These are phyloP conservation scores for Populus simonii DNA, from an alignment of 345 rosid genomes.

Conservation along the genomic window DNA sequence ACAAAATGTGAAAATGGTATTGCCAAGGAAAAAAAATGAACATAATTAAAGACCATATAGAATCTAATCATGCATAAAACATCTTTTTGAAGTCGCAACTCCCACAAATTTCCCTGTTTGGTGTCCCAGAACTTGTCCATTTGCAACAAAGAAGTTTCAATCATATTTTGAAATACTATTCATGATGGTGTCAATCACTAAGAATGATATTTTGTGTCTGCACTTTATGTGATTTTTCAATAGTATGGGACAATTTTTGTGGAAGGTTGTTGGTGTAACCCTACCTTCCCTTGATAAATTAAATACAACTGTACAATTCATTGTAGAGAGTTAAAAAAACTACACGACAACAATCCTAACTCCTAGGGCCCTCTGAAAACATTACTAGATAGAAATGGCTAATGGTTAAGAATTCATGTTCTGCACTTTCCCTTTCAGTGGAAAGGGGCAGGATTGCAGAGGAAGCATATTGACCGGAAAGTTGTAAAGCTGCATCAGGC, in stretches of 20 bases:
- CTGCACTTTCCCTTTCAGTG: not conserved
- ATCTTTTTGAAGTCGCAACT: not conserved
- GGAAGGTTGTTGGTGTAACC: not conserved
- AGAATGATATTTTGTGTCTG: not conserved
- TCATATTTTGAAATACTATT: not conserved
- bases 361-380: not conserved
- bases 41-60: not conserved
- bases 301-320: not conserved
- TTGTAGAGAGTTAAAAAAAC: not conserved
- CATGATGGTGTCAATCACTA: not conserved
- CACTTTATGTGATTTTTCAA: not conserved
- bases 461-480: not conserved
- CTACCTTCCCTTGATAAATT: not conserved
- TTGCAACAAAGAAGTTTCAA: not conserved
- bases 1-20: not conserved
- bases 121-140: not conserved
- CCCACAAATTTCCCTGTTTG: not conserved
- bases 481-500: not conserved
- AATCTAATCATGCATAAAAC: not conserved
- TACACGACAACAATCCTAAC: not conserved
- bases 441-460: not conserved
- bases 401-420: not conserved
- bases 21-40: not conserved
- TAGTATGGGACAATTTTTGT: not conserved
- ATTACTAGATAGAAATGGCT: constrained; percentile 1